These are phyloP conservation scores for Salix arbutifolia DNA, from an alignment of 345 rosid genomes.

Conservation along the genomic window DNA sequence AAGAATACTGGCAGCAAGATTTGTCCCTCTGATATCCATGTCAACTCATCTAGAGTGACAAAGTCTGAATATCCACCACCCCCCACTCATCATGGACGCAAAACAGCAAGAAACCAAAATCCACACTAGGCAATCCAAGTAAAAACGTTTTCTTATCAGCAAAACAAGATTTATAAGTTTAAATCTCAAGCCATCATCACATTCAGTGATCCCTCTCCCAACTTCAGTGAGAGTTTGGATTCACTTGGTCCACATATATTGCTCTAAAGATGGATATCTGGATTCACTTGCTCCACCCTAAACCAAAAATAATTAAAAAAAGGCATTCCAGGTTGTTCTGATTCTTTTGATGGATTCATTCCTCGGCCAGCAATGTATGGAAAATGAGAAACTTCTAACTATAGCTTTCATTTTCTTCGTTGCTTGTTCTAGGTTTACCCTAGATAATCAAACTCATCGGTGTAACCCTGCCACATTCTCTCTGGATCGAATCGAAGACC, in stretches of 20 bases:
- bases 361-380: constrained; percentile 43
- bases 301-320: too few relatives aligned
- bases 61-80: background rate
- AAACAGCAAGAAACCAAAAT: background rate
- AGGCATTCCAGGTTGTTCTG: constrained; percentile 44
- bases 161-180: background rate
- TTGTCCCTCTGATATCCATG: background rate
- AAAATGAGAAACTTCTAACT: constrained; percentile 65
- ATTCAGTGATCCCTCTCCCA: background rate
- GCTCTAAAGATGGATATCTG: background rate
- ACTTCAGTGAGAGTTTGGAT: background rate
- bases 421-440: constrained; percentile 45
- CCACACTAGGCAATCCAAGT: background rate
- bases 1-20: too few relatives aligned
- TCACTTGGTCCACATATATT: too few relatives aligned
- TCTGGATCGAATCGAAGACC: constrained; percentile 92
- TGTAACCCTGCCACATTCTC: constrained; percentile 53
- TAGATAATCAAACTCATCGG: constrained; percentile 59
- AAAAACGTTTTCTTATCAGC: background rate
- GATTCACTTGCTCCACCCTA: too few relatives aligned
- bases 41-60: background rate
- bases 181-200: background rate
- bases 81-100: background rate
- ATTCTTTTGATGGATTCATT: constrained; percentile 42
- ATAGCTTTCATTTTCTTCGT: constrained; percentile 54